These are phyloP conservation scores for Aureobasidium vineae DNA, from an alignment of 2,329 filamentous ascomycete species.

Conservation along the genomic window DNA sequence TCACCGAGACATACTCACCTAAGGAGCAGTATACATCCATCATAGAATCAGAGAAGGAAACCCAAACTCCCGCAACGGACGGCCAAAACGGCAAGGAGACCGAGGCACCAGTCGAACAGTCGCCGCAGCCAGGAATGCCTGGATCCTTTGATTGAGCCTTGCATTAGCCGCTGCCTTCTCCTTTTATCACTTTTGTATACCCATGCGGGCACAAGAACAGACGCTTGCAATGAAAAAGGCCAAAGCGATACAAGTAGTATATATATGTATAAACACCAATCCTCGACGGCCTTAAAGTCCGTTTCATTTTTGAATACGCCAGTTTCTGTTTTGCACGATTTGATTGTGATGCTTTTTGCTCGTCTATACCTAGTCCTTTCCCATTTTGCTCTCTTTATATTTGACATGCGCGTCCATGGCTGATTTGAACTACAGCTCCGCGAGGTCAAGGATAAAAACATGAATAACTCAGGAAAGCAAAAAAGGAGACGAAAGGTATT, in stretches of 20 bases:
- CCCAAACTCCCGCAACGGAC: not conserved
- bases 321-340: not conserved
- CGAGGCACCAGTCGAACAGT: not conserved
- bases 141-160: conserved; percentile 15
- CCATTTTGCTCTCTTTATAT: no score
- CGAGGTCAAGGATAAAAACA: no score
- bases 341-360: no score
- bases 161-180: not conserved
- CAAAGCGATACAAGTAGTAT: not conserved
- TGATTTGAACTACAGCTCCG: no score
- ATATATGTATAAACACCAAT: not conserved
- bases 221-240: not conserved
- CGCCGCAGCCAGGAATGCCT: conserved; percentile 18
- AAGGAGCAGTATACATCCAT: not conserved
- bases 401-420: no score
- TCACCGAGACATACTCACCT: not conserved
- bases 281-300: not conserved
- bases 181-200: not conserved
- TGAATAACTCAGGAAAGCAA: no score
- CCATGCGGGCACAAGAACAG: not conserved
- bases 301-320: not conserved
- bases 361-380: not conserved
- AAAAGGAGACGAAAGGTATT: no score
- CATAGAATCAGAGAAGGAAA: not conserved
- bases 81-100: not conserved